phyloP scores from a whole-genome alignment of 2,329 filamentous ascomycete genomes.

The Emergomyces pasteurianus region DNA sequence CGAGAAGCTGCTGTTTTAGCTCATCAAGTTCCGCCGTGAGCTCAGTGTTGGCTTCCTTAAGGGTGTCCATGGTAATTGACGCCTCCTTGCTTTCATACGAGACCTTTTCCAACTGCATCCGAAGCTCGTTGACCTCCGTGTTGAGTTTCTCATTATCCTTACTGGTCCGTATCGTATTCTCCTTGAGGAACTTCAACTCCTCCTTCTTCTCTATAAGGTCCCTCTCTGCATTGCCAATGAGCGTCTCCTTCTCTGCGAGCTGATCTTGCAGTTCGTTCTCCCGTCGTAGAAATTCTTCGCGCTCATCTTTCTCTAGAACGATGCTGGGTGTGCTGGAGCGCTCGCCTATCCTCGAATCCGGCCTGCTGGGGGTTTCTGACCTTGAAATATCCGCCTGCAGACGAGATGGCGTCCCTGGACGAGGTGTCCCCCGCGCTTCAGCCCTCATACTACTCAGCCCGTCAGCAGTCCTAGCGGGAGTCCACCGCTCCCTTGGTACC shows the following conservation, averaged over 20 bases:
- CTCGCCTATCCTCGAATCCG: constrained; percentile 60
- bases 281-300: constrained; percentile 84
- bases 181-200: constrained; percentile 73
- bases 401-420: constrained; percentile 31
- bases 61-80: constrained; percentile 90
- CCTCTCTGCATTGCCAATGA: constrained; percentile 67
- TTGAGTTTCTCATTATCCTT: constrained; percentile 85
- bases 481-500: constrained; percentile 86
- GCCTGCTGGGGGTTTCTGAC: constrained; percentile 49
- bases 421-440: constrained; percentile 34
- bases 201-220: constrained; percentile 71
- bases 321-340: constrained; percentile 78
- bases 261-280: constrained; percentile 98
- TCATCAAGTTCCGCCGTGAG: constrained; percentile 87
- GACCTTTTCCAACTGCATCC: constrained; percentile 93
- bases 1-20: constrained; percentile 87
- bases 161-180: constrained; percentile 67
- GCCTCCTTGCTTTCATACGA: constrained; percentile 95
- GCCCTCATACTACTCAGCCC: constrained; percentile 37
- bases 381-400: constrained; percentile 33
- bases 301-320: constrained; percentile 87
- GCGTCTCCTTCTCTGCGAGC: constrained; percentile 80
- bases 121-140: constrained; percentile 78
- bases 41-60: constrained; percentile 92
- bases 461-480: constrained; percentile 49